Conservation (phyloP, 805 yeast genomes). For the Cyberlindnera xylosilytica region DNA sequence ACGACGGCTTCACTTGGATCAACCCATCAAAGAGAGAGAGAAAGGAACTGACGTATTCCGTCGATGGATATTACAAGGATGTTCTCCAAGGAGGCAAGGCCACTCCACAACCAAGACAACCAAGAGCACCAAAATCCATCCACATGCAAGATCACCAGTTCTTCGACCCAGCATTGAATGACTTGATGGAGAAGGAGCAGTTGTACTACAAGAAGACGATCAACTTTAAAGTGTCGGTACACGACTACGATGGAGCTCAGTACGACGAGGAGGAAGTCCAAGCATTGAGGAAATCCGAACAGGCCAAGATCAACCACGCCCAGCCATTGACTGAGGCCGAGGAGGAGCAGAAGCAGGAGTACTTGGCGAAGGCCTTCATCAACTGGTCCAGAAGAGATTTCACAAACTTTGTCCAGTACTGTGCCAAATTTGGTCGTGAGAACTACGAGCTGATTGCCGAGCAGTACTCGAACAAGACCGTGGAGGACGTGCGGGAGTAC, state of each 20-base stretch:
- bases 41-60: constrained; percentile 73
- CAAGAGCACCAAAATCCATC: constrained; percentile 62
- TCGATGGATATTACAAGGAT: constrained; percentile 75
- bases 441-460: constrained; percentile 47
- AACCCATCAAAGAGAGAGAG: constrained; percentile 75
- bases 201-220: constrained; percentile 57
- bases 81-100: constrained; percentile 43
- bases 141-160: constrained; percentile 74
- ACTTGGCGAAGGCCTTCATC: constrained; percentile 55
- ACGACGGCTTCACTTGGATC: constrained; percentile 53
- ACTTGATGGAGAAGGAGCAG: constrained; percentile 61
- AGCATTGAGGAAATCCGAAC: constrained; percentile 33
- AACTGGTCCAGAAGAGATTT: constrained; percentile 77
- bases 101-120: constrained; percentile 39
- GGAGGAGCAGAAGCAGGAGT: constrained; percentile 45
- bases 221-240: constrained; percentile 53
- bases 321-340: constrained; percentile 65
- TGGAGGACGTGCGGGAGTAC: constrained; percentile 58
- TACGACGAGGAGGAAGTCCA: constrained; percentile 9
- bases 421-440: constrained; percentile 63
- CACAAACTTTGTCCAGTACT: constrained; percentile 64
- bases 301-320: constrained; percentile 54
- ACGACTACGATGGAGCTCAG: constrained; percentile 54
- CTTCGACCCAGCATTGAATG: constrained; percentile 52
- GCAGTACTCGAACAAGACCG: constrained; percentile 53